These are phyloP conservation scores for Planoprotostelium fungivorum DNA, from an alignment of 78 protist species.

Conservation along the genomic window DNA sequence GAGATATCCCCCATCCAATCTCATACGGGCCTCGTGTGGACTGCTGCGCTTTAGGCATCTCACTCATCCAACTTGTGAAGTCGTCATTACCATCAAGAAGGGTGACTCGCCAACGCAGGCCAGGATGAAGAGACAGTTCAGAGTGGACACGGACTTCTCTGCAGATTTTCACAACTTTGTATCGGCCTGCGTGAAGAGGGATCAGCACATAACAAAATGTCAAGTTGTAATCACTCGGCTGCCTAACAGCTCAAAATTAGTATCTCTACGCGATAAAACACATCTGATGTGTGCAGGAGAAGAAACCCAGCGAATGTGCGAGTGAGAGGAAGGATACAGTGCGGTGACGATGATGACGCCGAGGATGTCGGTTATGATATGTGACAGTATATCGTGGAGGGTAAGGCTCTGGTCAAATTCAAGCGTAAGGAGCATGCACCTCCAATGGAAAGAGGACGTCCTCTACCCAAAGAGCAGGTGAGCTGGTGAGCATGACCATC, in stretches of 20 bases:
- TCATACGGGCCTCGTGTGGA: not conserved
- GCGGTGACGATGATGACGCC: too few species aligned
- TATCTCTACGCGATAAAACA: too few species aligned
- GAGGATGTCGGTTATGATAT: not conserved
- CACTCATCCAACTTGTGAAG: not conserved
- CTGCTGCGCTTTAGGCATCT: not conserved
- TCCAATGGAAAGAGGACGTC: too few species aligned
- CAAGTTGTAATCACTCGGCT: too few species aligned
- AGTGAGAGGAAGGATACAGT: too few species aligned
- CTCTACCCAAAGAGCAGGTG: too few species aligned
- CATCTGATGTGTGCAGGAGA: not conserved
- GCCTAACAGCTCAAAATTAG: too few species aligned
- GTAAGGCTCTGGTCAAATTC: too few species aligned
- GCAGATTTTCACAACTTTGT: not conserved
- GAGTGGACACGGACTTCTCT: not conserved
- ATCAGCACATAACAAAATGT: not conserved
- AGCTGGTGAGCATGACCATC: too few species aligned
- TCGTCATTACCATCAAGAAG: not conserved
- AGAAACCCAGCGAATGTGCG: too few species aligned
- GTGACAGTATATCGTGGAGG: too few species aligned
- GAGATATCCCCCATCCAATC: not conserved
- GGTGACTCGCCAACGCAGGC: not conserved
- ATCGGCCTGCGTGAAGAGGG: not conserved
- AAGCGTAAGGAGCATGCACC: too few species aligned
- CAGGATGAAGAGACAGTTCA: not conserved